Evolutionary conservation across 2,329 filamentous ascomycete genomes (phyloP).

Genomic region (Aspergillus melleus): DNA sequence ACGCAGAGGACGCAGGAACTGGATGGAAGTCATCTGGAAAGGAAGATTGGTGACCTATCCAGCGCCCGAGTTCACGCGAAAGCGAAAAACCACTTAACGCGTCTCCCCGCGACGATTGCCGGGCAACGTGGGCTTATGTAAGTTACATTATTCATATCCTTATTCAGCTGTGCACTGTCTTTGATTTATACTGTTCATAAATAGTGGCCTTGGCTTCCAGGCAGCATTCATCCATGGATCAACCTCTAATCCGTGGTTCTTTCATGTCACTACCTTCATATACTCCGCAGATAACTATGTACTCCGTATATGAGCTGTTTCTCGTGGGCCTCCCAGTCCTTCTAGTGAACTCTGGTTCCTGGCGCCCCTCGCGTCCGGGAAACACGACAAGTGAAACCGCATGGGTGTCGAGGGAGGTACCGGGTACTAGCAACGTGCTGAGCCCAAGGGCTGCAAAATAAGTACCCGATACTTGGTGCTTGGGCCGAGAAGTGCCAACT

Average conservation of each 20-base stretch:
- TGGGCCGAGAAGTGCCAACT: not conserved
- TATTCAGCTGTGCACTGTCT: not conserved
- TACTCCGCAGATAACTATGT: too few relatives aligned
- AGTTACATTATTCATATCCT: not conserved
- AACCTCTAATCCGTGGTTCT: too few relatives aligned
- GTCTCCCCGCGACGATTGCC: conserved; percentile 13
- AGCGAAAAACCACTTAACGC: conserved; percentile 23
- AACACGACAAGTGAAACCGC: too few relatives aligned
- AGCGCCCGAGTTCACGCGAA: conserved; percentile 7
- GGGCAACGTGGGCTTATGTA: conserved; percentile 20
- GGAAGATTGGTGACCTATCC: not conserved
- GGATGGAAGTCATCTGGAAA: conserved; percentile 4
- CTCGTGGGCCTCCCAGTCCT: too few relatives aligned
- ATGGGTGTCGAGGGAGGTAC: not conserved
- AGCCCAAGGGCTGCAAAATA: not conserved
- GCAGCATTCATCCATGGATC: too few relatives aligned
- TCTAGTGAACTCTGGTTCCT: too few relatives aligned
- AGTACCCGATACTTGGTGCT: not conserved
- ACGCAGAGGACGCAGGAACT: not conserved
- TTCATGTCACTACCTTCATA: too few relatives aligned
- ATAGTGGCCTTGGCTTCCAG: too few relatives aligned
- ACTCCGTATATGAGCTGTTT: too few relatives aligned
- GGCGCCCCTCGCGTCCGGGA: not conserved
- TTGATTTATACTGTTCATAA: too few relatives aligned
- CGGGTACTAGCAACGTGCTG: not conserved